Conservation (phyloP, 495 filamentous ascomycete species). For the Penicillium canariense region DNA sequence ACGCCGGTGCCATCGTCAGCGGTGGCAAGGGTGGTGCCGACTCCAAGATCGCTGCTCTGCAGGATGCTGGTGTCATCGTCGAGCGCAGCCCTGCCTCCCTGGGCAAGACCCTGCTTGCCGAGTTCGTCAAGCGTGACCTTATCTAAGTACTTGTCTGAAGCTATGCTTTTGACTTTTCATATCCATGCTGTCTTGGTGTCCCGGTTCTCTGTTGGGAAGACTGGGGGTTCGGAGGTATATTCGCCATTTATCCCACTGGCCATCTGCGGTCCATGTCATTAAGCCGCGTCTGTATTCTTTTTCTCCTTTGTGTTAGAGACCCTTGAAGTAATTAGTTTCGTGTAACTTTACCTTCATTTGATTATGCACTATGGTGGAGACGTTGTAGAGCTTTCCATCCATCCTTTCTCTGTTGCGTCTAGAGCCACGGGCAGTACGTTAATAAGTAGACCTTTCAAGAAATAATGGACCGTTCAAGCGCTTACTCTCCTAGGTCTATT, state of each 20-base stretch:
- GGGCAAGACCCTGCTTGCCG: slow-evolving; percentile 86
- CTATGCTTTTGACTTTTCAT: slow-evolving; percentile 17
- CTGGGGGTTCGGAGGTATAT: slow-evolving; percentile 25
- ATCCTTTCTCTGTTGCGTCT: no score
- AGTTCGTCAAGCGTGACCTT: slow-evolving; percentile 95
- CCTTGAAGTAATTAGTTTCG: slow-evolving; percentile 34
- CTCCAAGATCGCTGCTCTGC: slow-evolving; percentile 93
- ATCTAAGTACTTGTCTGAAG: slow-evolving; percentile 55
- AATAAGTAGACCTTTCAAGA: no score
- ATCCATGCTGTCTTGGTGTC: slow-evolving; percentile 14
- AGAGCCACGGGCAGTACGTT: not conserved
- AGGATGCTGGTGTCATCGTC: slow-evolving; percentile 90
- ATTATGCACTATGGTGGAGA: slow-evolving; percentile 9
- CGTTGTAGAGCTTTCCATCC: no score
- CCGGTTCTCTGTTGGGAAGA: slow-evolving; percentile 13
- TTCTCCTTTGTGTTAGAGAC: slow-evolving; percentile 37
- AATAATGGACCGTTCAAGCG: no score
- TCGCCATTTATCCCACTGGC: slow-evolving; percentile 21
- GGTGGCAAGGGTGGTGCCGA: slow-evolving; percentile 97
- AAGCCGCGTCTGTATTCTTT: slow-evolving; percentile 32
- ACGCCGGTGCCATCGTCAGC: slow-evolving; percentile 95
- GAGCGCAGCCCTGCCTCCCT: slow-evolving; percentile 90
- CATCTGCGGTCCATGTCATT: slow-evolving; percentile 23
- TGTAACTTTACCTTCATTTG: slow-evolving; percentile 26
- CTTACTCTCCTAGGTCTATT: no score